Base-by-base conservation (phyloP, 352 stramenopile genomes). In the Phytophthora kernoviae region DNA sequence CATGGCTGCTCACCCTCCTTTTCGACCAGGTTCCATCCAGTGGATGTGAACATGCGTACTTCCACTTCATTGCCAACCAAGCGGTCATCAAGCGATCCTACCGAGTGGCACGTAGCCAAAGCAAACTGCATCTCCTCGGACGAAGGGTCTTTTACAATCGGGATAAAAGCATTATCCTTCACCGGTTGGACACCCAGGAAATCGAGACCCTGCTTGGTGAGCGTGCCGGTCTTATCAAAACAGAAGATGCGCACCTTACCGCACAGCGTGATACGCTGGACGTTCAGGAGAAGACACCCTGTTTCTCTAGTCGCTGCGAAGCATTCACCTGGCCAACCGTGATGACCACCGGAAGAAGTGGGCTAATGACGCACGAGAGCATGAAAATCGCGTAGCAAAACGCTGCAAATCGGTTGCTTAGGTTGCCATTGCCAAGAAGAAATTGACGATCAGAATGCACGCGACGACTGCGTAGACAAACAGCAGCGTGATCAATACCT, bases 191-290 rank as follows among this genome's bases (percentile, higher is more conserved):
- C 59, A 15, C 77, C 77, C 12, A 84, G 27, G 58, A 90, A 93
- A 45, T 89, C 70, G 15, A 95, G 58, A 4, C 84, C 84, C 46
- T 93, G 68, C 50, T 93, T 81, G 21, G 87, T 95, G 15, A 95
- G 67, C 30, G 87, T 95, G 1, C 86, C 86, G 2, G 86, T 95
- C 52, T 95, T 95, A 60, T 95, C 87, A 66, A 95, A 95, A 53
- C 80, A 89, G 33, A 79, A 82, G 14, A 81, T 60, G 27, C 69
- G 77, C 2, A 93, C 80, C 59, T 93, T 93, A 15, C 86, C 86
- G 39, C 79, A 75, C 15, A 93, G 65, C 1, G 87, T 68, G 59
- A 96, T 89, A 4, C 74, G 79, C 54, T 84, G 62, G 1, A 75
- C 67, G 55, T 93, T 79, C 11, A 84, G 72, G 72, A 88, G 50